These are phyloP conservation scores for Phaeosphaeriaceae sp. DNA, from an alignment of 2,329 filamentous ascomycete genomes.

Conservation along the genomic window DNA sequence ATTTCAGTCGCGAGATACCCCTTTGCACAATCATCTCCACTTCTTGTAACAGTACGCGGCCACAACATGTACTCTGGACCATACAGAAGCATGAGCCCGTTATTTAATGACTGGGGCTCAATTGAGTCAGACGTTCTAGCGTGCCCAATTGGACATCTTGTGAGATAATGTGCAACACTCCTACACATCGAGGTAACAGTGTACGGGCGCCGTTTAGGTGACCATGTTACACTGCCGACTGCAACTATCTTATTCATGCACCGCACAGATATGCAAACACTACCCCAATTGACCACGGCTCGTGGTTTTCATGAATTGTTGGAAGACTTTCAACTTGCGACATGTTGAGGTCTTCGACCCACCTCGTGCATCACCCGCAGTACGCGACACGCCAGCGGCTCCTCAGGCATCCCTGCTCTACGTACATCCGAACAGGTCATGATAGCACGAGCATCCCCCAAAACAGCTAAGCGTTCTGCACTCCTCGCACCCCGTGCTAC, in stretches of 20 bases:
- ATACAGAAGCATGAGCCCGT: too few relatives aligned
- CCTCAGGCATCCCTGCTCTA: neutral
- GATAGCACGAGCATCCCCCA: slow-evolving; percentile 7
- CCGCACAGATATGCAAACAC: too few relatives aligned
- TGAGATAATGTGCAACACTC: too few relatives aligned
- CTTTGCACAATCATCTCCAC: too few relatives aligned
- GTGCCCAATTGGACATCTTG: neutral
- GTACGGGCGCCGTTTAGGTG: neutral
- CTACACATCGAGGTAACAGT: neutral
- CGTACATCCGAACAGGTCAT: neutral
- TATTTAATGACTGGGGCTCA: neutral
- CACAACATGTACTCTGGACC: too few relatives aligned
- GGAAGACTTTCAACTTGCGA: too few relatives aligned
- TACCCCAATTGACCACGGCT: too few relatives aligned
- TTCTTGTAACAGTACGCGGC: too few relatives aligned
- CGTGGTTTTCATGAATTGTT: too few relatives aligned
- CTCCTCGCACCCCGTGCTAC: slow-evolving; percentile 8
- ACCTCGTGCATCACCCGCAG: neutral
- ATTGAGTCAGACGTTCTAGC: neutral
- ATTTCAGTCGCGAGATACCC: too few relatives aligned
- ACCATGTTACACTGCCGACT: neutral
- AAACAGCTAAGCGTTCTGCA: slow-evolving; percentile 2
- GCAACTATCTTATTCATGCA: too few relatives aligned
- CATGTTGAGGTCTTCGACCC: too few relatives aligned
- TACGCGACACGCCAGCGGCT: neutral